Evolutionary conservation across 2,329 filamentous ascomycete species (phyloP).

Genomic region (Pyrenochaeta sp.): DNA sequence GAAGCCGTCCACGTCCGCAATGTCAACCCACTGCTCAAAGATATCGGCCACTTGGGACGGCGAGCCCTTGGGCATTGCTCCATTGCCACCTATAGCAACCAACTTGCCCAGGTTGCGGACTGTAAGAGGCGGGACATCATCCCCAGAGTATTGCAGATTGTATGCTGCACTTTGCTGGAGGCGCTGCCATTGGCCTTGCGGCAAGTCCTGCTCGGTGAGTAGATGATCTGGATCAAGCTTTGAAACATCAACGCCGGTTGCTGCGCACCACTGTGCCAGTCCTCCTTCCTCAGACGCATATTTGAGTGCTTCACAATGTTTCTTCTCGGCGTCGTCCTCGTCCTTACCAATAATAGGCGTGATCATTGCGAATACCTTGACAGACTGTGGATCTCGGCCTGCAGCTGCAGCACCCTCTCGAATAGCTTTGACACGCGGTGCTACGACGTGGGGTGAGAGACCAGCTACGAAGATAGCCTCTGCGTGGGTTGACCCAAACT

Average conservation of each 20-base stretch:
- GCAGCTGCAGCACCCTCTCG: conserved; percentile 61
- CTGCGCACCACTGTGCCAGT: conserved; percentile 73
- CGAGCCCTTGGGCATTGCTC: conserved; percentile 69
- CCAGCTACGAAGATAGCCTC: conserved; percentile 74
- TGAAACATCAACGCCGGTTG: conserved; percentile 71
- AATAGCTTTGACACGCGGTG: conserved; percentile 68
- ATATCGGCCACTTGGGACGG: conserved; percentile 70
- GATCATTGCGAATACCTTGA: conserved; percentile 72
- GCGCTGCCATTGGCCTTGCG: conserved; percentile 18
- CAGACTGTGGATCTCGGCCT: conserved; percentile 65
- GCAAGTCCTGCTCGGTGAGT: conserved; percentile 44
- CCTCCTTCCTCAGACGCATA: conserved; percentile 71
- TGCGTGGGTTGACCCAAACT: conserved; percentile 72
- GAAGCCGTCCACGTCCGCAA: conserved; percentile 76
- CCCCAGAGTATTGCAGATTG: conserved; percentile 20
- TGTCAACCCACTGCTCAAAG: conserved; percentile 70
- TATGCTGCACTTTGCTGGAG: conserved; percentile 18
- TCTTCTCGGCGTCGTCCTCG: conserved; percentile 69
- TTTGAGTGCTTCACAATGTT: conserved; percentile 66
- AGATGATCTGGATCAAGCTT: conserved; percentile 68
- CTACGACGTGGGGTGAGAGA: conserved; percentile 67
- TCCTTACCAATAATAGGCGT: conserved; percentile 71
- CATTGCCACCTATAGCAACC: conserved; percentile 71
- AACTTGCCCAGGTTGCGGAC: conserved; percentile 20
- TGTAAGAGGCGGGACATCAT: conserved; percentile 19